Percentiles rank a stretch among this genome's conserved stretches.
These are phyloP conservation scores for Fusarium nisikadoi DNA, from an alignment of 2,329 filamentous ascomycete genomes.

Conservation along the genomic window DNA sequence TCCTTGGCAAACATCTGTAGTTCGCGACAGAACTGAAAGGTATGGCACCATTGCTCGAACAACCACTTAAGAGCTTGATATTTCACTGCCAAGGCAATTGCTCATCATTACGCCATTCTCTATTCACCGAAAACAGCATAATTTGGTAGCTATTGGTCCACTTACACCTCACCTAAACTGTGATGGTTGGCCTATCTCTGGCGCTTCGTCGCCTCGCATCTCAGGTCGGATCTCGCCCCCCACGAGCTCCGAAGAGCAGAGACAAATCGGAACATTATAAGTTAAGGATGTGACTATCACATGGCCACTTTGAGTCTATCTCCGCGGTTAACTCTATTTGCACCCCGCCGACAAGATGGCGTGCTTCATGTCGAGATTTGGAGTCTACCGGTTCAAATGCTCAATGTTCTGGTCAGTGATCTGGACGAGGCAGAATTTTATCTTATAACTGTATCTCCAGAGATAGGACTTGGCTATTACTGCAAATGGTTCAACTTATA, in stretches of 20 bases:
- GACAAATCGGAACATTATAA: too few species aligned
- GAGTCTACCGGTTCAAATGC: background rate
- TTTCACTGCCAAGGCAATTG: background rate
- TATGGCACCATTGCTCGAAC: background rate
- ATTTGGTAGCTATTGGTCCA: rapidly evolving
- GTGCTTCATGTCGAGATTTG: background rate
- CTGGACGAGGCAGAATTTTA: background rate
- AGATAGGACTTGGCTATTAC: background rate
- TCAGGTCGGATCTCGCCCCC: background rate
- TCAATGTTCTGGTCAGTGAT: background rate
- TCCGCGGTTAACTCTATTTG: background rate
- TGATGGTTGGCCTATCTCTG: background rate
- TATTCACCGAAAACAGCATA: background rate
- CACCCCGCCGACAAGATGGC: background rate
- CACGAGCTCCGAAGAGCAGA: background rate
- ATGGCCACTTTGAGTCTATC: background rate
- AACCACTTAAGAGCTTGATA: background rate
- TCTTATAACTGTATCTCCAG: too few species aligned
- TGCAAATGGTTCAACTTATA: too few species aligned
- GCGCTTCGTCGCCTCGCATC: background rate
- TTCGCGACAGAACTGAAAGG: background rate
- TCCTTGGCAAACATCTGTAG: background rate
- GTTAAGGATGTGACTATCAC: rapidly evolving
- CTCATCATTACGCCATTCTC: background rate
- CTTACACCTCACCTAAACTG: background rate